Base-by-base conservation (phyloP, 495 filamentous ascomycete species). In the Sordaria brevicollis region DNA sequence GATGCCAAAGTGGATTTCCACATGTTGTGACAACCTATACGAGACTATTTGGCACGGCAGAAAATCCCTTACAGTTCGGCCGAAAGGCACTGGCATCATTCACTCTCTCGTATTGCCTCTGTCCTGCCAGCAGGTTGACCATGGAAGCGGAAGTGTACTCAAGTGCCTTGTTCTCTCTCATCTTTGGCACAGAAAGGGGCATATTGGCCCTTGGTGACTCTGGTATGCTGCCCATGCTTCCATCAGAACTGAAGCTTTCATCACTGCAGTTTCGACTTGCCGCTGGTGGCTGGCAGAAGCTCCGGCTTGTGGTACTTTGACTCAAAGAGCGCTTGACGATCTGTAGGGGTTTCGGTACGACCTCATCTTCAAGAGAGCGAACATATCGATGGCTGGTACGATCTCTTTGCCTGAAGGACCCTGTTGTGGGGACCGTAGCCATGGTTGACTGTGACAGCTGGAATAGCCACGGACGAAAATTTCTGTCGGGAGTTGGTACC, bases 321-420 rank as follows among this genome's bases (percentile, higher is more conserved):
- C 49, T 62, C 49, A 62, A 43, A 2, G 71, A 65, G 38, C 70
- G 76, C 69, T 80, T 80, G 66, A 72, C 54, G 67, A 80, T 79
- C 19, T 78, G 77, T 43, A 80, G 49, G 35, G 78, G 78, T 38
- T 67, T 65, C 9, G 78, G 78, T 15, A 77, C 38, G 37, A 72
- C 71, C 31, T 69, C 34, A 19, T 70, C 49, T 13, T 62, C 49
- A 8, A 15, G 11, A 8, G 49, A 62, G 17, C 49, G 49, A 13
- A 62, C 25, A 7, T 62, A 62, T 17, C 25, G 49, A 25, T 62
- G 49, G 25, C 25, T 62, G 17, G 25, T 62, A 2, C 49, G 49
- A 31, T 62, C 2, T 15, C 33, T 31, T 62, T 6, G 49, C 25
- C 11, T 6, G 17, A 31, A 62, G 1, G 49, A 31, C 8, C 49